Evolutionary conservation across 169 alveolate genomes (phyloP).

Genomic region (Plasmodium fragile): DNA sequence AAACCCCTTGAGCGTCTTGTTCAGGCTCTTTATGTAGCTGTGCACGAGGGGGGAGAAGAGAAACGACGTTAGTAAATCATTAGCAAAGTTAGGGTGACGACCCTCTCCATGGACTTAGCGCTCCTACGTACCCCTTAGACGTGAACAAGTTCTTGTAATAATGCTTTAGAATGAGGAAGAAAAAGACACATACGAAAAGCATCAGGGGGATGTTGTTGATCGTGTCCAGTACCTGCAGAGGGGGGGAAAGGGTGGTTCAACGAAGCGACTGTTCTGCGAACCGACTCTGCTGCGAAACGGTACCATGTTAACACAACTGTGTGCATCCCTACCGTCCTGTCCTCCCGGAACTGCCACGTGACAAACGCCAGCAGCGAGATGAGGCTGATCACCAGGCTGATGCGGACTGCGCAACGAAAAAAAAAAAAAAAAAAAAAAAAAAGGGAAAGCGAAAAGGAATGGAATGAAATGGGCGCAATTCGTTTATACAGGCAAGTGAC

Average conservation of each 20-base stretch:
- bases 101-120: background rate
- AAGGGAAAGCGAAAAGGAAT: background rate
- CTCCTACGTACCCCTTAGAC: constrained; percentile 16
- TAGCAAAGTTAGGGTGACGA: background rate
- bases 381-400: background rate
- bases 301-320: background rate
- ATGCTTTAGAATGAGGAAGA: constrained; percentile 19
- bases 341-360: constrained; percentile 1
- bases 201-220: constrained; percentile 39
- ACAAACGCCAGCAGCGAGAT: constrained; percentile 16
- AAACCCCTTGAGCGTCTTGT: constrained; percentile 60
- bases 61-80: background rate
- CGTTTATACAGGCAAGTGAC: background rate
- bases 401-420: constrained; percentile 20
- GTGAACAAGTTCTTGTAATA: constrained; percentile 36
- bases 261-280: background rate
- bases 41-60: background rate
- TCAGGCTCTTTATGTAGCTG: constrained; percentile 55
- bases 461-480: background rate
- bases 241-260: background rate
- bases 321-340: constrained; percentile 12
- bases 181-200: constrained; percentile 4
- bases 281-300: background rate
- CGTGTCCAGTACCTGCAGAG: constrained; percentile 34
- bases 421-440: background rate